Evolutionary conservation across 441 rosid genomes (phyloP).

Genomic region (Populus hybrid): DNA sequence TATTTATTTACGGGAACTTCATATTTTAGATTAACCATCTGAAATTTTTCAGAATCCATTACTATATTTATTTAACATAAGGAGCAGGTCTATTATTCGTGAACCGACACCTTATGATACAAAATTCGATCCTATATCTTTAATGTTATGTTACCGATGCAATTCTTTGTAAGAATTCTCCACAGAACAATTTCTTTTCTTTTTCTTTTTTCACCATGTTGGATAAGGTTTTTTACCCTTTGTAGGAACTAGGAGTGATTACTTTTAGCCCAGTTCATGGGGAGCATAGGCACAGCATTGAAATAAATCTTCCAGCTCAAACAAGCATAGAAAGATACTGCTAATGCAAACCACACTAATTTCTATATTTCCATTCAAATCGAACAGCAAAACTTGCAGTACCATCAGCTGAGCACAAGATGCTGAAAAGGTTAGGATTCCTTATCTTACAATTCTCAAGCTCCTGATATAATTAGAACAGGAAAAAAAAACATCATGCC

Average conservation of each 20-base stretch:
- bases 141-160: no score
- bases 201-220: not conserved
- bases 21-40: no score
- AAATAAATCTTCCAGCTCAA: not conserved
- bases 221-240: no score
- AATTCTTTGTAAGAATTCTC: not conserved
- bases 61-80: no score
- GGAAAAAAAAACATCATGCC: conserved; percentile 6
- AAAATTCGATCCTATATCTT: not conserved
- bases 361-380: conserved; percentile 20
- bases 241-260: no score
- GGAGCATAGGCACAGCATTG: not conserved
- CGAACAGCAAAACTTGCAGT: conserved; percentile 17
- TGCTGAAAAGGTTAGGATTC: conserved; percentile 9
- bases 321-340: not conserved
- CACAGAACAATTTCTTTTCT: no score
- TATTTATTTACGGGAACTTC: not conserved
- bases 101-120: no score
- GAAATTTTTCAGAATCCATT: no score
- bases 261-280: not conserved
- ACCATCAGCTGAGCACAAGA: conserved; percentile 9
- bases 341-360: not conserved
- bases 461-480: conserved; percentile 13
- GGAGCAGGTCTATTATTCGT: no score
- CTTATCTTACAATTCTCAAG: conserved; percentile 8